Evolutionary conservation across 495 filamentous ascomycete genomes (phyloP), one percentile per base, ranked within the genome.

Genomic region (Penicillium waksmanii): DNA sequence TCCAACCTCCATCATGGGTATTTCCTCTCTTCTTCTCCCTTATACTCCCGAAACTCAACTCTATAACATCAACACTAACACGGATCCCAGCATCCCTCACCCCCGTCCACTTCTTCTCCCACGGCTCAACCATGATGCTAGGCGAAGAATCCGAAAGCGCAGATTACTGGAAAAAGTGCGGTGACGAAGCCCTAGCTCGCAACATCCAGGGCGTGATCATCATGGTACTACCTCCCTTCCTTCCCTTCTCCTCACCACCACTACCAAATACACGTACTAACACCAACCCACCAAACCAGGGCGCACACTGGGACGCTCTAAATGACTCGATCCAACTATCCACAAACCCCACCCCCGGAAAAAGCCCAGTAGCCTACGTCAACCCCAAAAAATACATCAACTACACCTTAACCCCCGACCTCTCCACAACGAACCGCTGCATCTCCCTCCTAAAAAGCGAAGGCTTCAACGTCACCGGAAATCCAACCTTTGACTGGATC

Each of bases 91-190:
- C 43, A 46, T 17, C n/a, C 18, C 65, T 73, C 19, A 78, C 83
- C 5, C 85, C 85, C 2, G 85, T 86, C 6, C 84, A 86, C 62
- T 84, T 88, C 72, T 86, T 88, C 73, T 87, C 85, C 13, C 85
- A 88, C 78, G 85, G 85, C 69, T 85, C 83, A 38, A 87, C 84
- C 25, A 86, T 86, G 84, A 87, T 88, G 84, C 74, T 88, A 13
- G 85, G 84, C 43, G 85, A 86, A 57, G 78, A 85, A 57, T 82
- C 78, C 44, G 63, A 74, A 15, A 84, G 83, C 0, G 84, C 82
- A 12, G 74, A 76, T 7, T 87, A 87, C 66, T 88, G 85, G 85
- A 83, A 84, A 55, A 75, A 80, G 61, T 85, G 82, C 64, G 85
- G 85, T 6, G 82, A 85, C 55, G 82, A 82, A 56, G 85, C 84